These are phyloP conservation scores for Neurospora sp. DNA, from an alignment of 495 filamentous ascomycete genomes.

Conservation along the genomic window DNA sequence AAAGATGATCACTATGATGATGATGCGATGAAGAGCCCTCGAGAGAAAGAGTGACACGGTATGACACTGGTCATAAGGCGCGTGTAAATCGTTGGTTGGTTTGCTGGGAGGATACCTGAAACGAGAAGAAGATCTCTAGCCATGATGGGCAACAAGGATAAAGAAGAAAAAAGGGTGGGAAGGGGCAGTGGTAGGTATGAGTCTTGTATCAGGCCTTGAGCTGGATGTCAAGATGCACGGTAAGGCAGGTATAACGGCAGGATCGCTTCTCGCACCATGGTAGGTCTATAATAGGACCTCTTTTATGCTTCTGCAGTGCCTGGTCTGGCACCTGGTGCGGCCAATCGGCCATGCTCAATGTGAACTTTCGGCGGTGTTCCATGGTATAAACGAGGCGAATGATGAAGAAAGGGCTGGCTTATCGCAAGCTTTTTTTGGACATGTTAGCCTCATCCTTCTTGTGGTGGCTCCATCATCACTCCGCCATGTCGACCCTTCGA, in stretches of 20 bases:
- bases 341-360: background rate
- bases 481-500: background rate
- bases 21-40: background rate
- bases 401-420: background rate
- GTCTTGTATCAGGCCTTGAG: background rate
- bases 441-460: background rate
- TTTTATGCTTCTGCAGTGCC: background rate
- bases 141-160: background rate
- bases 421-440: background rate
- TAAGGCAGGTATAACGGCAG: background rate
- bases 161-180: background rate
- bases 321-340: background rate
- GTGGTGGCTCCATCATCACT: background rate
- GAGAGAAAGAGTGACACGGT: background rate
- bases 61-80: background rate
- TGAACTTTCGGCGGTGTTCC: background rate
- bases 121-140: background rate
- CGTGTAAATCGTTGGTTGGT: background rate
- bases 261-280: background rate
- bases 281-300: background rate
- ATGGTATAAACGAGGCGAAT: background rate
- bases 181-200: background rate
- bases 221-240: background rate
- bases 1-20: background rate
- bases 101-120: background rate